Conservation (phyloP, 441 rosid genomes). For the Populus hybrid region DNA sequence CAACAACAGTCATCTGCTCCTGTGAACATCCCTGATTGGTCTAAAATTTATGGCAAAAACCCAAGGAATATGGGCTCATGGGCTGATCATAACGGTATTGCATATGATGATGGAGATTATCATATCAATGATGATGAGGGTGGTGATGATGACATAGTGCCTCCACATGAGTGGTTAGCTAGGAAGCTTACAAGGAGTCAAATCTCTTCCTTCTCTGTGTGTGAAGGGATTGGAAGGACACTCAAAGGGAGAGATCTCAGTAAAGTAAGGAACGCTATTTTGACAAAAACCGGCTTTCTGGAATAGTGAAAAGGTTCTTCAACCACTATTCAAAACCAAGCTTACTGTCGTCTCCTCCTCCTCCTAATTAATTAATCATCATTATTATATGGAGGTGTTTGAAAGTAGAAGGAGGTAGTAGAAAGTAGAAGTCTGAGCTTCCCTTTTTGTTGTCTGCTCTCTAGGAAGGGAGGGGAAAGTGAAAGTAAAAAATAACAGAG, state of each 20-base stretch:
- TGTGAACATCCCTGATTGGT: slow-evolving; percentile 77
- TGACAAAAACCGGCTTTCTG: slow-evolving; percentile 93
- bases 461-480: background rate
- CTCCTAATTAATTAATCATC: background rate
- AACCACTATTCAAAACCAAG: background rate
- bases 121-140: slow-evolving; percentile 22
- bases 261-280: slow-evolving; percentile 80
- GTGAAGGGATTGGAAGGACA: slow-evolving; percentile 96
- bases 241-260: slow-evolving; percentile 98
- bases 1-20: slow-evolving; percentile 67
- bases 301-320: slow-evolving; percentile 38
- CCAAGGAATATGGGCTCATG: slow-evolving; percentile 20
- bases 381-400: background rate
- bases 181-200: slow-evolving; percentile 72
- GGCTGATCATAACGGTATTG: slow-evolving; percentile 4
- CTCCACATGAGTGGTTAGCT: slow-evolving; percentile 97
- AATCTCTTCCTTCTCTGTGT: slow-evolving; percentile 83
- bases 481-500: background rate
- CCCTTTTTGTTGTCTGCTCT: slow-evolving; percentile 21
- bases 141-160: slow-evolving; percentile 56
- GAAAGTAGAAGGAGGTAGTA: background rate
- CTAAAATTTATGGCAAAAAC: slow-evolving; percentile 59
- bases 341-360: background rate
- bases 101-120: slow-evolving; percentile 1
- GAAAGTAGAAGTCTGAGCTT: slow-evolving; percentile 22